Evolutionary conservation across 2,329 filamentous ascomycete species (phyloP).

Genomic region (Paramyrothecium sp.): DNA sequence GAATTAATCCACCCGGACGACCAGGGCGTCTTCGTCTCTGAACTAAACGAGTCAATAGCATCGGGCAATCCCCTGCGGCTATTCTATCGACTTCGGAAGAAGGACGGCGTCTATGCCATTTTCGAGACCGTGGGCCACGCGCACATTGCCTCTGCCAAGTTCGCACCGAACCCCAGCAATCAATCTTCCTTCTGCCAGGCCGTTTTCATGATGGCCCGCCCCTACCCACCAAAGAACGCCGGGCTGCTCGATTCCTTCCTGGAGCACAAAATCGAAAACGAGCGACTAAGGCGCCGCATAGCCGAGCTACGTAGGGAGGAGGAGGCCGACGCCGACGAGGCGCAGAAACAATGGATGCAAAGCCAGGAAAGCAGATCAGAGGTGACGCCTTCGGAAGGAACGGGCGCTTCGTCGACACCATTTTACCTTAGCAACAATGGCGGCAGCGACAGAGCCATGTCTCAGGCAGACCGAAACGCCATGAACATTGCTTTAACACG

Average conservation of each 20-base stretch:
- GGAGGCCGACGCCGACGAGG: constrained; percentile 73
- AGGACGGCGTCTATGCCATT: constrained; percentile 71
- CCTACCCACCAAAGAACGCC: constrained; percentile 86
- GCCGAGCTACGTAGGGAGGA: constrained; percentile 84
- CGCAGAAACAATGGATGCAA: constrained; percentile 59
- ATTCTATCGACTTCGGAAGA: constrained; percentile 80
- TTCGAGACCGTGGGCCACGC: constrained; percentile 93
- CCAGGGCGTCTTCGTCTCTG: constrained; percentile 75
- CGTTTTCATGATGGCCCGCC: constrained; percentile 89
- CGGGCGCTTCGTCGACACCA: constrained; percentile 31
- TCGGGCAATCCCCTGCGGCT: constrained; percentile 77
- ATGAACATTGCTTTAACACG: constrained; percentile 71
- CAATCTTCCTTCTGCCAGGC: constrained; percentile 75
- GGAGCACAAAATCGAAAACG: constrained; percentile 96
- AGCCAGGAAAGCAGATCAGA: constrained; percentile 59
- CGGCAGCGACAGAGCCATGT: constrained; percentile 50
- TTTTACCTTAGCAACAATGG: constrained; percentile 30
- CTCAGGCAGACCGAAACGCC: constrained; percentile 62
- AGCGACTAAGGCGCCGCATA: constrained; percentile 80
- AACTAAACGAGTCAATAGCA: constrained; percentile 86
- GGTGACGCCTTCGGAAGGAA: constrained; percentile 48
- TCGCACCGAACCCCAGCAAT: constrained; percentile 61
- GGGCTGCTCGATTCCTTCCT: constrained; percentile 86
- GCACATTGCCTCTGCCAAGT: constrained; percentile 72
- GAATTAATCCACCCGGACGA: constrained; percentile 88